Percentiles rank a stretch among this genome's conserved stretches.
These are phyloP conservation scores for Trypanosoma rangeli DNA, from an alignment of 208 protist genomes.

Conservation along the genomic window DNA sequence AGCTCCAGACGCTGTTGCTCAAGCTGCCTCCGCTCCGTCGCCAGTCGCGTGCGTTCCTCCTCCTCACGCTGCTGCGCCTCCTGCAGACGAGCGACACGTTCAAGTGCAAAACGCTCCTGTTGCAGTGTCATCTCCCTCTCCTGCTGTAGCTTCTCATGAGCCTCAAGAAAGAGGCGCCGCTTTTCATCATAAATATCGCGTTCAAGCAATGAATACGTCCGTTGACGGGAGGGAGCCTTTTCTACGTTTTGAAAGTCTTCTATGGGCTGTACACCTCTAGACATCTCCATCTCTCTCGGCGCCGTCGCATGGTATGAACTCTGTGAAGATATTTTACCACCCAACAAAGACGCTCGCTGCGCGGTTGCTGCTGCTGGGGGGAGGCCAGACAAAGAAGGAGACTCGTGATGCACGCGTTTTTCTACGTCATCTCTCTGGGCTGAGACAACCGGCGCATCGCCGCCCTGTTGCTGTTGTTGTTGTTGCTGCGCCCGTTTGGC, in stretches of 20 bases:
- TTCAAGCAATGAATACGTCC: neutral
- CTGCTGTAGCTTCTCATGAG: slow-evolving; percentile 32
- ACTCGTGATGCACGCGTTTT: neutral
- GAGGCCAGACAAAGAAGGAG: neutral
- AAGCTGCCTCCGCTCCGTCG: slow-evolving; percentile 24
- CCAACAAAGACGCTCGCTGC: neutral
- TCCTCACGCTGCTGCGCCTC: slow-evolving; percentile 31
- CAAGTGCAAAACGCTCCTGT: slow-evolving; percentile 28
- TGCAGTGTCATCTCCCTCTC: slow-evolving; percentile 39
- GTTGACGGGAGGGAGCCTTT: neutral
- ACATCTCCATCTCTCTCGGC: neutral
- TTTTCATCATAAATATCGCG: slow-evolving; percentile 25
- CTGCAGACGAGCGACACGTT: slow-evolving; percentile 30
- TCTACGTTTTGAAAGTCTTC: neutral
- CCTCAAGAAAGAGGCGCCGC: slow-evolving; percentile 17
- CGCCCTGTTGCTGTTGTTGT: slow-evolving; percentile 9
- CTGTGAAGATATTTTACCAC: neutral
- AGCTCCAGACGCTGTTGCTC: slow-evolving; percentile 34
- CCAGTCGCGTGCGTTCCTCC: slow-evolving; percentile 38
- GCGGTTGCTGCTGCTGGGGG: neutral
- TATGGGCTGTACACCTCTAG: neutral
- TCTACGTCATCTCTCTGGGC: no score
- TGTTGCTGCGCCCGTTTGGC: slow-evolving; percentile 40
- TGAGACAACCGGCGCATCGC: neutral
- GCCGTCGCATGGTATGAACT: no score